Conservation (phyloP, 208 protist species). For the Endotrypanum monterogeii region DNA sequence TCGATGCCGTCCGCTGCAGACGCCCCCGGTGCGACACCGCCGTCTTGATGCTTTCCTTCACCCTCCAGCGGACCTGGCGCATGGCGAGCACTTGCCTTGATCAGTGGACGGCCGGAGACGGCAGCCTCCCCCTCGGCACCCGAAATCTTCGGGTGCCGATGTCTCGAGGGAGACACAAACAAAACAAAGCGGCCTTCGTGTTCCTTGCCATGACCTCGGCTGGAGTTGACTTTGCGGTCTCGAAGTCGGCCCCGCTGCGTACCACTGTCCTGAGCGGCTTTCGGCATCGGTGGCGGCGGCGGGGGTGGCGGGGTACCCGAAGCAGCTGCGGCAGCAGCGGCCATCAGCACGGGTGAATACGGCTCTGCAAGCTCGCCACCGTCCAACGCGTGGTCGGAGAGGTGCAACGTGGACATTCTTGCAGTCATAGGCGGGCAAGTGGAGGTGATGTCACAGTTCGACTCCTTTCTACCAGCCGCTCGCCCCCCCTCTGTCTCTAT, state of each 20-base stretch:
- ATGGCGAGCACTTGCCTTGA: conserved; percentile 6
- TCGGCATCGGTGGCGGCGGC: not conserved
- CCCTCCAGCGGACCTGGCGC: not conserved
- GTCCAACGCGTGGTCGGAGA: conserved; percentile 9
- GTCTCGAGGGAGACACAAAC: not conserved
- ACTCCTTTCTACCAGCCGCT: not conserved
- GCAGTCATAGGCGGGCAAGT: not conserved
- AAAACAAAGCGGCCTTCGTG: not conserved
- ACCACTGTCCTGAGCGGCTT: not conserved
- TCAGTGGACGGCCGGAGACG: not conserved
- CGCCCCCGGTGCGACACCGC: not conserved
- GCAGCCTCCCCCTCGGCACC: conserved; percentile 2
- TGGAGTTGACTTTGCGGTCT: not conserved
- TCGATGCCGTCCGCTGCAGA: not conserved
- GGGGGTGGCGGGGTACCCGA: not conserved
- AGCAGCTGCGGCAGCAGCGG: not conserved
- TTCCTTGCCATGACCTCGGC: not conserved
- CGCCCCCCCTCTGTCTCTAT: not conserved
- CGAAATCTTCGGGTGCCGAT: not conserved
- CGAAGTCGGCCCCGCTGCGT: not conserved
- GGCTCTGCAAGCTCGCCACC: conserved; percentile 25
- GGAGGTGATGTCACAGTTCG: not conserved
- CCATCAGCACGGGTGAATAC: conserved; percentile 1
- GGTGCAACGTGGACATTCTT: not conserved
- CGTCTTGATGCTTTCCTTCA: not conserved